Evolutionary conservation across 164 flowering plant genomes (phyloP), one percentile per base, ranked within the genome.

Genomic region (Taxillus chinensis): DNA sequence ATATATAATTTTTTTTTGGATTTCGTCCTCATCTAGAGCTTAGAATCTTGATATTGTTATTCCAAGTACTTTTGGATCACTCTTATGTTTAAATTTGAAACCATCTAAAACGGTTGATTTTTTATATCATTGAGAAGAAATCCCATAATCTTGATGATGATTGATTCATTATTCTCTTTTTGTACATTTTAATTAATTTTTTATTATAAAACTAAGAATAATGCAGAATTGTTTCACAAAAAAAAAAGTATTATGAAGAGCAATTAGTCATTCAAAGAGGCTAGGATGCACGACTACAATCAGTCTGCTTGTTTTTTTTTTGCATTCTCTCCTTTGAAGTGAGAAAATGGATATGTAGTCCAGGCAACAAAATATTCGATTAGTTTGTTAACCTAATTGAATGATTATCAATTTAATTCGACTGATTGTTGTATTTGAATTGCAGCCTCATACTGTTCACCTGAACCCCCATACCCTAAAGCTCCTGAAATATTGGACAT

Each of bases 401-500:
- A 43, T 9, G 38, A 27, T 54, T 16, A 3, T 55, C 3, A 17
- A 7, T 54, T 5, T 5, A 17, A 27, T 54, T 13, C 3, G 10
- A 54, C 45, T 59, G 55, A 72, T 12, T 17, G 38, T 60, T 49
- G 15, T 68, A 65, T 57, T 66, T 45, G 60, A 68, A 70, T 16
- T 80, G 79, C 95, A 93, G 99, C 96, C 91, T 64, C 89, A 42
- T 37, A 83, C 82, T 42, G 82, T 87, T 8, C 85, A 70, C 41
- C 73, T 95, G 69, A 72, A 91, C 66, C 91, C 80, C 61, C 78
- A 50, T 5, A 85, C 82, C 3, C 62, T 95, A 74, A 87, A 73
- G 78, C 95, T 78, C 45, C 85, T 95, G 50, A 95, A 95, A 67
- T 64, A 76, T 55, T 90, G 96, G 95, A 89, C 97, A 67, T 95